Evolutionary conservation across 2,329 filamentous ascomycete species (phyloP), one percentile per base, ranked within the genome.

Genomic region (Trichophyton verrucosum): DNA sequence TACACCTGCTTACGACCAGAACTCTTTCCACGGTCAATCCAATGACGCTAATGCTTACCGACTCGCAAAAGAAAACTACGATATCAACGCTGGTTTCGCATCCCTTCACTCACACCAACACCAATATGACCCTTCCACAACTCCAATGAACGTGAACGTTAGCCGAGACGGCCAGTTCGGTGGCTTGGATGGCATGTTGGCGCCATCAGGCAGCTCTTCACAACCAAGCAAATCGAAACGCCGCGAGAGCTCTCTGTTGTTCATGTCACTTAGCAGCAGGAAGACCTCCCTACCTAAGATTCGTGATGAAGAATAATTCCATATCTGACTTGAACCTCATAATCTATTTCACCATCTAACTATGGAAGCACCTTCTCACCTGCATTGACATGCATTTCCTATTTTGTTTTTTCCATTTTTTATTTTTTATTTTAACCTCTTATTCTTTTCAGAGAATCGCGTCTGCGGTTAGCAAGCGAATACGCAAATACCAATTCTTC

Each of bases 1-100:
- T 17, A 86, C 83, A 0, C 83, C 84, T 36, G 79, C 79, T 1
- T 85, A 85, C 68, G 80, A 82, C 61, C 82, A 85, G 65, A 80
- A 78, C 8, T 76, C 76, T 8, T 82, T 84, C 68, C 69, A 68
- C 40, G n/a, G 17, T 13, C 55, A 57, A n/a, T 57, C 55, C 33
- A 61, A 64, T 46, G 72, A 69, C 65, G 64, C 56, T 61, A 65
- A 61, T 62, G 69, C 65, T 55, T 63, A 63, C 65, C 58, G 60
- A 65, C 59, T 65, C 46, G 47, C 65, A 22, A 65, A 66, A n/a
- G 65, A 65, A 44, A 71, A 70, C 20, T 74, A 78, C 60, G 78
- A 81, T 36, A 78, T 42, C 17, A 55, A 55, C 4, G 61, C 77
- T 5, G 80, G 79, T 2, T 81, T 82, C 64, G 76, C 78, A 30